phyloP scores from a whole-genome alignment of 192 early-diverging fungal species.

The Gamsiella multidivaricata region DNA sequence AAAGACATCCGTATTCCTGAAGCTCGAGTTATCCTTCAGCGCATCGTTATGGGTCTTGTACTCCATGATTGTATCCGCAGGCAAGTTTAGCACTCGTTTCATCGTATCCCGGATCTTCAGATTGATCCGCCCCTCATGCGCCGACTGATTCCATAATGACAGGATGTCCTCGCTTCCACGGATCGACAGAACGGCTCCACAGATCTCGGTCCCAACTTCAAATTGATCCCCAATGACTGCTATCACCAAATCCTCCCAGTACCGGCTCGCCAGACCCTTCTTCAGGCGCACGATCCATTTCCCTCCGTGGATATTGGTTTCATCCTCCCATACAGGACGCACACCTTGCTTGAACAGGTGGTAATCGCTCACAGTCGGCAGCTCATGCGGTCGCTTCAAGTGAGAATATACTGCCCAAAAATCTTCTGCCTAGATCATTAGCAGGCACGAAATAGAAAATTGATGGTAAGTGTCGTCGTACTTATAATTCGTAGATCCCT shows the following conservation, averaged over 20 bases:
- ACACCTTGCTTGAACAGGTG: slow-evolving; percentile 94
- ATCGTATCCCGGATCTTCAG: slow-evolving; percentile 89
- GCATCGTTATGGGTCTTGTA: slow-evolving; percentile 95
- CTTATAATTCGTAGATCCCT: no score
- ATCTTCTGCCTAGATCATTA: slow-evolving; percentile 69
- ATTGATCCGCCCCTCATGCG: slow-evolving; percentile 86
- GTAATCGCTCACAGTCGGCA: slow-evolving; percentile 90
- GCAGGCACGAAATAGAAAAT: background rate
- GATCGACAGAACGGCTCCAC: slow-evolving; percentile 93
- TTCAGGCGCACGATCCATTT: slow-evolving; percentile 96
- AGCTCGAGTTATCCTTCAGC: slow-evolving; percentile 87
- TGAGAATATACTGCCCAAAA: slow-evolving; percentile 86
- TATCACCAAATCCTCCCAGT: slow-evolving; percentile 92
- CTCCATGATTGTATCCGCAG: slow-evolving; percentile 88
- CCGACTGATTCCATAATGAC: slow-evolving; percentile 93
- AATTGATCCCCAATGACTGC: slow-evolving; percentile 93
- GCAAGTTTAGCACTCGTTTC: slow-evolving; percentile 87
- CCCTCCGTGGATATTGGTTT: slow-evolving; percentile 85
- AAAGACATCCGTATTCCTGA: slow-evolving; percentile 85
- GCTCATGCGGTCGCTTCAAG: slow-evolving; percentile 83
- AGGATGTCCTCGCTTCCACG: slow-evolving; percentile 93
- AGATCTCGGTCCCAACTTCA: slow-evolving; percentile 88
- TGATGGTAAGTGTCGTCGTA: no score
- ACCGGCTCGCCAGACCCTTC: slow-evolving; percentile 91
- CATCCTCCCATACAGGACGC: slow-evolving; percentile 97